Base-by-base conservation (phyloP, 164 flowering plant genomes). In the Chimonanthus praecox region DNA sequence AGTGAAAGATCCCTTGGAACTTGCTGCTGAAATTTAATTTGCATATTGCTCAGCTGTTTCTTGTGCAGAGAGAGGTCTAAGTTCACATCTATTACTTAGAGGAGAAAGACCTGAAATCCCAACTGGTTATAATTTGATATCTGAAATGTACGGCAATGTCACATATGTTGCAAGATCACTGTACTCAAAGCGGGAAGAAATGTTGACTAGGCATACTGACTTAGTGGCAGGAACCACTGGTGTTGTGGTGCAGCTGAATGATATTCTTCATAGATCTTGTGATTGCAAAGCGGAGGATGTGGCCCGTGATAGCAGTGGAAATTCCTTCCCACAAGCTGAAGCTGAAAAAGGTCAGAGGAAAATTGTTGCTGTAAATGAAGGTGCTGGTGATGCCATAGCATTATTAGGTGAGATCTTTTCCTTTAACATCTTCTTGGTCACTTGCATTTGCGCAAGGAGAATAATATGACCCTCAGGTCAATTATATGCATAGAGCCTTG, bases 11-110 rank as follows among this genome's bases (percentile, higher is more conserved):
- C 66, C 21, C 33, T 33, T 33, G 21, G 10, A 9, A 47, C 7
- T 47, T 69, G 63, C 46, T 71, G 68, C 73, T 76, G 73, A 69
- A 58, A 8, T 47, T 45, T 51, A 44, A 60, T 58, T 81, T 74
- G 67, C 65, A 67, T 77, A 44, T 72, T 64, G 75, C 82, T 82
- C 88, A 93, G 97, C 96, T 82, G 94, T 92, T 76, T 88, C 92
- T 45, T 92, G 97, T 83, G 93, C 97, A 3, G 99, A 95, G 77
- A 86, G 94, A 81, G 97, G 99, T 71, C 62, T 95, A 15, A 86
- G 74, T 75, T 82, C 96, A 69, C 97, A 93, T 82, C 84, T 95
- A 81, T 93, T 95, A 76, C 88, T 95, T n/a, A 85, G 99, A 79
- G 99, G 99, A 54, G 97, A 93, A 80, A 92, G 87, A 71, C 98